Conservation (phyloP, 805 yeast genomes). For the Metschnikowia hibisci region DNA sequence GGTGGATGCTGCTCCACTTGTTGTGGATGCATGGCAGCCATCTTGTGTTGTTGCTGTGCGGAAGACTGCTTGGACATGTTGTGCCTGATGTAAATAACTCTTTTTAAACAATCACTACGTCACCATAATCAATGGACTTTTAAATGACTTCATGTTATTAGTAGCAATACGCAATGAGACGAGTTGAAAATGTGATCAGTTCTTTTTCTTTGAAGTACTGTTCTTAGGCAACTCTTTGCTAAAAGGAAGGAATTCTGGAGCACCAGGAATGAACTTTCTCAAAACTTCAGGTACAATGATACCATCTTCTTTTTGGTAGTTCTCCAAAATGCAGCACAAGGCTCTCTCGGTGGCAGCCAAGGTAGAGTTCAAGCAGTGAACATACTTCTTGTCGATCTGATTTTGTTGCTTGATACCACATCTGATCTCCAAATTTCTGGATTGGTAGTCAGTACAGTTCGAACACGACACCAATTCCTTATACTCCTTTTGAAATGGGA, state of each 20-base stretch:
- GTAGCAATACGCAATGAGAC: too few relatives aligned
- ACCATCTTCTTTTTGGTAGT: slow-evolving; percentile 97
- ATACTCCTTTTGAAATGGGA: slow-evolving; percentile 98
- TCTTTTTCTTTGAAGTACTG: slow-evolving; percentile 73
- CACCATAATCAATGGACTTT: too few relatives aligned
- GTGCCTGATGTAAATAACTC: slow-evolving; percentile 5
- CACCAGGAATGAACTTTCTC: slow-evolving; percentile 96
- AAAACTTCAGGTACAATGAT: slow-evolving; percentile 89
- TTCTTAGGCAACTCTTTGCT: slow-evolving; percentile 90
- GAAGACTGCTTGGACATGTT: slow-evolving; percentile 18
- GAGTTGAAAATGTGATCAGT: slow-evolving; percentile 15
- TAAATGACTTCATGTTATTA: not conserved
- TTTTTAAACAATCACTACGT: not conserved
- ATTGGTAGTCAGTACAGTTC: slow-evolving; percentile 98
- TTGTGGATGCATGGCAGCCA: slow-evolving; percentile 21
- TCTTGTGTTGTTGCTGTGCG: slow-evolving; percentile 22
- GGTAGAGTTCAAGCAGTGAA: slow-evolving; percentile 96
- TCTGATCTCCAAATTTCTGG: slow-evolving; percentile 97
- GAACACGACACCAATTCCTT: slow-evolving; percentile 98
- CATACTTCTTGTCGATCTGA: slow-evolving; percentile 95
- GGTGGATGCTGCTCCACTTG: slow-evolving; percentile 25
- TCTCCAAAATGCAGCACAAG: slow-evolving; percentile 92
- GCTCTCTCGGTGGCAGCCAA: slow-evolving; percentile 98
- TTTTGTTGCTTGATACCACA: slow-evolving; percentile 96
- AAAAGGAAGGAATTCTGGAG: slow-evolving; percentile 93